These are phyloP conservation scores for Trametes cubensis DNA, from an alignment of 768 basidiomycete species.

Conservation along the genomic window DNA sequence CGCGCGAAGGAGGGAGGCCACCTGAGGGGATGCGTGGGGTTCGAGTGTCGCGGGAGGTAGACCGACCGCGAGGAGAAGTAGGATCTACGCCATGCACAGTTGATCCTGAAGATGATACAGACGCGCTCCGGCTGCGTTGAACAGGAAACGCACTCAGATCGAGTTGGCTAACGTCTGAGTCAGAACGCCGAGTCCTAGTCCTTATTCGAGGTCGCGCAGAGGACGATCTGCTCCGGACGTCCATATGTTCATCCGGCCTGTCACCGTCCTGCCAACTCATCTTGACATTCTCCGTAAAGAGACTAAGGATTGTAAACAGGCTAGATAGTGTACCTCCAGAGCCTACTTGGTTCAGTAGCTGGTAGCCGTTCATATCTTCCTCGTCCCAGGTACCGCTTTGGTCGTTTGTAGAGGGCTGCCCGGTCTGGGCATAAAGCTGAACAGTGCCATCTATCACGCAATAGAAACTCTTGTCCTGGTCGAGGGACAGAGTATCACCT, in stretches of 20 bases:
- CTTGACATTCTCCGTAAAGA: constrained; percentile 94
- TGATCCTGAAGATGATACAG: constrained; percentile 68
- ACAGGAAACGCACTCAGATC: constrained; percentile 43
- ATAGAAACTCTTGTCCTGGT: constrained; percentile 94
- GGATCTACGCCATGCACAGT: constrained; percentile 58
- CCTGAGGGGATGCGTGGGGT: constrained; percentile 14
- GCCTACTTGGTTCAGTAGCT: constrained; percentile 94
- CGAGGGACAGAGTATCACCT: constrained; percentile 89
- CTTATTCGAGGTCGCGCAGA: constrained; percentile 17
- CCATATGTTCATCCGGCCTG: constrained; percentile 26
- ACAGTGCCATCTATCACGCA: constrained; percentile 98
- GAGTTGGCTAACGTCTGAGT: constrained; percentile 69
- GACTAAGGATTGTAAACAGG: constrained; percentile 92
- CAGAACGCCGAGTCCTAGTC: constrained; percentile 40
- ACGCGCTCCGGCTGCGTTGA: constrained; percentile 49
- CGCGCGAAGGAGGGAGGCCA: constrained; percentile 1
- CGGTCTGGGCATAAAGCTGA: constrained; percentile 84
- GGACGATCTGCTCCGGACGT: constrained; percentile 21
- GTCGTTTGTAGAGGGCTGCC: constrained; percentile 49
- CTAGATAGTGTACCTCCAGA: constrained; percentile 95
- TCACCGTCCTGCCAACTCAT: constrained; percentile 86
- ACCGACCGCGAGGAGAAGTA: constrained; percentile 31
- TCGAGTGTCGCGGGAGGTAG: constrained; percentile 16
- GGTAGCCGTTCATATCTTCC: constrained; percentile 93
- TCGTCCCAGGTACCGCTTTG: constrained; percentile 69